These are phyloP conservation scores for Ophiocordyceps sinensis DNA, from an alignment of 2,329 filamentous ascomycete genomes.

Conservation along the genomic window DNA sequence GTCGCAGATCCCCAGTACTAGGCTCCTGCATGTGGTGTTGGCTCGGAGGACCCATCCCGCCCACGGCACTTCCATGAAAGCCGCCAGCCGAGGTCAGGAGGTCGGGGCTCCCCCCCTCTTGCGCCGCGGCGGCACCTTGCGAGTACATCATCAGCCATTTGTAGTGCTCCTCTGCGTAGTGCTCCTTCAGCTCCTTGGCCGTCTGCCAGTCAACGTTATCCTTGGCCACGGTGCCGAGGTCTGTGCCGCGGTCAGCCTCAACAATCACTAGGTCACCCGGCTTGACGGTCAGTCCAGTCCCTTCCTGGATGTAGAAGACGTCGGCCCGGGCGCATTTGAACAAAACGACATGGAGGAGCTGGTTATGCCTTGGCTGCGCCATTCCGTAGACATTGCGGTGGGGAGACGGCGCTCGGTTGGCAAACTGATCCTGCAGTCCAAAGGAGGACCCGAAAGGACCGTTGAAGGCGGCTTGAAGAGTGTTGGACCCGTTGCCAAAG, in stretches of 20 bases:
- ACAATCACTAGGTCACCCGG: slow-evolving; percentile 92
- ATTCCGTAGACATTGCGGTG: slow-evolving; percentile 48
- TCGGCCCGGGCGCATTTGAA: slow-evolving; percentile 96
- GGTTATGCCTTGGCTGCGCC: slow-evolving; percentile 47
- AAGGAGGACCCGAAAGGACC: slow-evolving; percentile 33
- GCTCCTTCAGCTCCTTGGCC: slow-evolving; percentile 78
- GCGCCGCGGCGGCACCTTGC: slow-evolving; percentile 51
- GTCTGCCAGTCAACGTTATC: slow-evolving; percentile 79
- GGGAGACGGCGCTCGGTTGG: slow-evolving; percentile 41
- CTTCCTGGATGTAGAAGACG: slow-evolving; percentile 93
- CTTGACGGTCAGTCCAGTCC: slow-evolving; percentile 80
- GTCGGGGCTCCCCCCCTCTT: slow-evolving; percentile 46
- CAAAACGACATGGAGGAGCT: slow-evolving; percentile 73
- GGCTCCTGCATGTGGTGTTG: slow-evolving; percentile 62
- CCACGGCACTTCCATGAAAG: slow-evolving; percentile 55
- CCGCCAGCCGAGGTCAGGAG: slow-evolving; percentile 49
- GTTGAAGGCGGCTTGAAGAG: slow-evolving; percentile 14
- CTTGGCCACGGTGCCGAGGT: slow-evolving; percentile 82
- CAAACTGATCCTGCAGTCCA: slow-evolving; percentile 27
- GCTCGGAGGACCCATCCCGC: slow-evolving; percentile 62
- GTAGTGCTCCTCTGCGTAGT: slow-evolving; percentile 90
- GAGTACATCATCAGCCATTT: slow-evolving; percentile 99
- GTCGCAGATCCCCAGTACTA: slow-evolving; percentile 65
- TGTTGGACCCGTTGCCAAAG: slow-evolving; percentile 11
- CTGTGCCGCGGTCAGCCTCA: slow-evolving; percentile 90